Conservation (phyloP, 139 green algal species). For the Micromonas commoda region DNA sequence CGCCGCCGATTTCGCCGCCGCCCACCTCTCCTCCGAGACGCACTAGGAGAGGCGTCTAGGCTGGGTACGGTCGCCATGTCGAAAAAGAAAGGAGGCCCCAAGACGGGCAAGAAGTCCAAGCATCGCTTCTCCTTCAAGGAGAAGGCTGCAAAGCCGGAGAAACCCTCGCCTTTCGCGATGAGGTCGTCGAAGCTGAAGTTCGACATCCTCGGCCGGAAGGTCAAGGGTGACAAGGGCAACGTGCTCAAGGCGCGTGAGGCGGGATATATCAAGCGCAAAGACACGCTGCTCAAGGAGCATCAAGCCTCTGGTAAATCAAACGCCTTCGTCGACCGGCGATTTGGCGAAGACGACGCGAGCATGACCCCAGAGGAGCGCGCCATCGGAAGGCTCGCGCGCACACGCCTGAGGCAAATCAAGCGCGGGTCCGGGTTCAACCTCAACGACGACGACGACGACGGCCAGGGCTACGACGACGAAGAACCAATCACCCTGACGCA, state of each 20-base stretch:
- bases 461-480: conserved; percentile 32
- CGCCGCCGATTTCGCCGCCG: no score
- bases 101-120: not conserved
- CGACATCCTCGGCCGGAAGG: conserved; percentile 50
- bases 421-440: conserved; percentile 51
- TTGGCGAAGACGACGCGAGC: conserved; percentile 77
- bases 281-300: conserved; percentile 90
- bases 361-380: conserved; percentile 74
- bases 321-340: conserved; percentile 84
- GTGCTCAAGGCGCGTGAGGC: conserved; percentile 23
- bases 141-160: not conserved
- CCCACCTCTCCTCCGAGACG: not conserved
- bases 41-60: not conserved
- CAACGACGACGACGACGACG: conserved; percentile 50
- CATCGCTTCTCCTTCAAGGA: not conserved
- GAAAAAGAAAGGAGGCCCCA: not conserved
- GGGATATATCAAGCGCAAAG: conserved; percentile 56
- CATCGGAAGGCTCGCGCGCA: conserved; percentile 70
- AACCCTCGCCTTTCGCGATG: not conserved
- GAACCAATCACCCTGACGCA: conserved; percentile 35
- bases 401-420: conserved; percentile 53
- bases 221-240: conserved; percentile 41
- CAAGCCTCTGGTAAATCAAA: conserved; percentile 76
- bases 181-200: conserved; percentile 43
- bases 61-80: not conserved